Evolutionary conservation across 1,139 yeast genomes (phyloP), one percentile per base, ranked within the genome.

Genomic region (Diutina pseudorugosa): DNA sequence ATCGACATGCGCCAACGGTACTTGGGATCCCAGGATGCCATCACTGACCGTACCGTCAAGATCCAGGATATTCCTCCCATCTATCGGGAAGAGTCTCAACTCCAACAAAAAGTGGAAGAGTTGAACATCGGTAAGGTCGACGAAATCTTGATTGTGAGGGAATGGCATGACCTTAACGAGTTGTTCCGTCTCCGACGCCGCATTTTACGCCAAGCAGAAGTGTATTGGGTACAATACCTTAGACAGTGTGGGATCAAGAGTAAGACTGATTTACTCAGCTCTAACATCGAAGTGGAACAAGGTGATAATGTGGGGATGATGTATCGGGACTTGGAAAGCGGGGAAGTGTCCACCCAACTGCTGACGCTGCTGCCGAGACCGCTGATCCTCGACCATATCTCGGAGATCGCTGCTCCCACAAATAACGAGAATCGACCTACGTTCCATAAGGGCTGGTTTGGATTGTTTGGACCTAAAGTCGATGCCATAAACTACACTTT

Each of bases 31-130:
- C 98, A 91, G 64, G 85, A 87, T 64, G 85, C 96, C 6, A 79
- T 93, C 53, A 90, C 98, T 0, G 98, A 93, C 71, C 74, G 97
- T 61, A 93, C 98, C 0, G 86, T 93, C 53, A 72, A 94, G 55
- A 67, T 93, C 25, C 85, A 94, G 48, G 98, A 98, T 0, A 88
- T 93, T n/a, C 97, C 98, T 0, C 84, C 87, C 0, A 82, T 83
- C 51, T 69, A 90, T 43, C 71, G 97, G 54, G 82, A 82, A 52
- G 93, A 83, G 58, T 75, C 76, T 23, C 81, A 79, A 14, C 69
- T 93, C 58, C 82, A 79, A 55, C 76, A 80, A 48, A 93, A 88
- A 61, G 83, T 93, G 41, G 94, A 88, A 58, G 75, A 77, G 18
- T 70, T 91, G 49, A 84, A 85, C 25, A 84, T 91, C 49, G 97